Evolutionary conservation across 2,329 filamentous ascomycete species (phyloP).

Genomic region (Penicillium thymicola): DNA sequence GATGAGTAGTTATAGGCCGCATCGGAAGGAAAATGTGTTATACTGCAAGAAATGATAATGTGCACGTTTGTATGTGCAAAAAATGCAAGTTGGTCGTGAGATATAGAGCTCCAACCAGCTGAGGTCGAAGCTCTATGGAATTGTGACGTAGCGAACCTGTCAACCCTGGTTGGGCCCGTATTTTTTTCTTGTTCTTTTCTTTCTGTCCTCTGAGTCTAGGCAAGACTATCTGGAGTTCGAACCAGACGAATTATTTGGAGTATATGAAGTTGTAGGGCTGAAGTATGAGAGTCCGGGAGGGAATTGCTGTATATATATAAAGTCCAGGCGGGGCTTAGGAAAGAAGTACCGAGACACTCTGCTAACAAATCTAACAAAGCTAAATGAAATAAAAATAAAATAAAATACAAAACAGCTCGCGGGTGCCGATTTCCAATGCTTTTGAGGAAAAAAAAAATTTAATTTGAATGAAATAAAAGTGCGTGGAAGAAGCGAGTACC

Average conservation of each 20-base stretch:
- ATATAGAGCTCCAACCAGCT: slow-evolving; percentile 15
- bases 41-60: neutral
- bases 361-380: neutral
- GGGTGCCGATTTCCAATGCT: slow-evolving; percentile 20
- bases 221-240: neutral
- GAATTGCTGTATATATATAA: slow-evolving; percentile 18
- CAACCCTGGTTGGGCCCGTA: slow-evolving; percentile 2
- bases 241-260: neutral
- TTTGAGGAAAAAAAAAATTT: neutral
- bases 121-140: slow-evolving; percentile 20
- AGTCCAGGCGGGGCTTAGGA: neutral
- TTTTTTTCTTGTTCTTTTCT: slow-evolving; percentile 1
- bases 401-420: slow-evolving; percentile 8
- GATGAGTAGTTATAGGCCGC: slow-evolving; percentile 24
- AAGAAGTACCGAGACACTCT: neutral
- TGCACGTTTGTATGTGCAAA: slow-evolving; percentile 5
- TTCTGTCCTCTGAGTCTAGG: neutral
- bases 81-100: neutral
- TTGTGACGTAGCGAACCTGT: slow-evolving; percentile 24
- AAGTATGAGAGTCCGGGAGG: slow-evolving; percentile 13
- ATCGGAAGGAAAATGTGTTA: slow-evolving; percentile 15
- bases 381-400: neutral
- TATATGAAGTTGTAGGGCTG: slow-evolving; percentile 20
- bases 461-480: neutral
- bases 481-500: neutral